These are phyloP conservation scores for Blastomyces gilchristii DNA, from an alignment of 2,329 filamentous ascomycete species.

Conservation along the genomic window DNA sequence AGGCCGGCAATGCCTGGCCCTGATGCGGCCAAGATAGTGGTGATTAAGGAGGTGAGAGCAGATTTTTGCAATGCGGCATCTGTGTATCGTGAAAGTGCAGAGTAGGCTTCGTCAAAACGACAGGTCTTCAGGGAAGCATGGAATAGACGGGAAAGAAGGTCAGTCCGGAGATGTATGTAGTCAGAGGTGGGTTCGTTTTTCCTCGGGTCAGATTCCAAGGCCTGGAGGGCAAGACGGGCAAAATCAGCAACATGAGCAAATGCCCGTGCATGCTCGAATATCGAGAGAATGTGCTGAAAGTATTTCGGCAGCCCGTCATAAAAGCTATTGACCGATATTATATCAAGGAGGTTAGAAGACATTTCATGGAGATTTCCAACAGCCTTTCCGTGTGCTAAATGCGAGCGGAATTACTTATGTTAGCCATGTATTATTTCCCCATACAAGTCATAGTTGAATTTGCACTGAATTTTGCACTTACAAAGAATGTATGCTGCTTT, in stretches of 20 bases:
- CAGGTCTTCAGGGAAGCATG: constrained; percentile 67
- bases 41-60: constrained; percentile 57
- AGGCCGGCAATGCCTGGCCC: constrained; percentile 36
- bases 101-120: constrained; percentile 73
- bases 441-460: neutral
- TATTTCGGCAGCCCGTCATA: constrained; percentile 70
- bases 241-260: constrained; percentile 80
- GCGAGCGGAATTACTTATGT: constrained; percentile 3
- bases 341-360: constrained; percentile 57
- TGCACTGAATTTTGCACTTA: constrained; percentile 39
- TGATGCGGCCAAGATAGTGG: constrained; percentile 33
- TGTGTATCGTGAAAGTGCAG: constrained; percentile 61
- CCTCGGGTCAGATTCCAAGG: constrained; percentile 33
- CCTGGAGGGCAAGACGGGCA: constrained; percentile 62
- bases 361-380: constrained; percentile 37
- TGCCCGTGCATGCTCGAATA: constrained; percentile 69
- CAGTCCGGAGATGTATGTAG: constrained; percentile 44
- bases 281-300: constrained; percentile 70
- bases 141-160: constrained; percentile 77
- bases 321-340: constrained; percentile 58
- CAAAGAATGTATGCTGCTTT: constrained; percentile 74
- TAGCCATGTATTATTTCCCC: constrained; percentile 9
- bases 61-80: constrained; percentile 62
- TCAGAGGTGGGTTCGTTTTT: constrained; percentile 27
- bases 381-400: constrained; percentile 34